These are phyloP conservation scores for Chytriomyces hyalinus DNA, from an alignment of 192 early-diverging fungal species.

Conservation along the genomic window DNA sequence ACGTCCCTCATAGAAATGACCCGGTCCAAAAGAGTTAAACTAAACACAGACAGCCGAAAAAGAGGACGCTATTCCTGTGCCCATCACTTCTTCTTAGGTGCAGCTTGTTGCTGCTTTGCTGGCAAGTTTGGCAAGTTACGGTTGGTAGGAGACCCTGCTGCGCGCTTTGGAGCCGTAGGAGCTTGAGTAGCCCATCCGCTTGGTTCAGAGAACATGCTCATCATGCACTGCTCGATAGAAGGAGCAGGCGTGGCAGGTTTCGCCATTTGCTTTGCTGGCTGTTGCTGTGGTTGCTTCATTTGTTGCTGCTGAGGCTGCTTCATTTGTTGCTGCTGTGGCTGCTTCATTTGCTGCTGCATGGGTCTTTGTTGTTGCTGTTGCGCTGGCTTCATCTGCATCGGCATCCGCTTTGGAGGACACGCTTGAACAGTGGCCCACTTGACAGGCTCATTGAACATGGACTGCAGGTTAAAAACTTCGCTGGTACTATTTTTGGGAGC, in stretches of 20 bases:
- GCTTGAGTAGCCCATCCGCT: not conserved
- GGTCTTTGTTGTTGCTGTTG: not conserved
- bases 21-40: too few relatives aligned
- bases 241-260: not conserved
- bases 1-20: too few relatives aligned
- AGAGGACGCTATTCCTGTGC: too few relatives aligned
- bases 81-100: too few relatives aligned
- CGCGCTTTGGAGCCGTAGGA: not conserved
- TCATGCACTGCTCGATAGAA: not conserved
- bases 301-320: not conserved
- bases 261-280: not conserved
- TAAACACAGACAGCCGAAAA: too few relatives aligned
- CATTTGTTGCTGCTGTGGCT: not conserved
- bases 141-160: not conserved
- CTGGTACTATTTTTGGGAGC: conserved; percentile 1
- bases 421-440: conserved; percentile 4
- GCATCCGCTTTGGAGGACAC: conserved; percentile 17
- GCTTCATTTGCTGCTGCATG: not conserved
- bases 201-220: not conserved
- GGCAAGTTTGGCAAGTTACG: not conserved
- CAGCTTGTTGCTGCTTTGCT: not conserved
- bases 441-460: conserved; percentile 17
- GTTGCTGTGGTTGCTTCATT: not conserved
- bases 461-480: conserved; percentile 19
- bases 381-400: not conserved